phyloP scores from a whole-genome alignment of 2,329 filamentous ascomycete species.

The Ascochyta lentis region DNA sequence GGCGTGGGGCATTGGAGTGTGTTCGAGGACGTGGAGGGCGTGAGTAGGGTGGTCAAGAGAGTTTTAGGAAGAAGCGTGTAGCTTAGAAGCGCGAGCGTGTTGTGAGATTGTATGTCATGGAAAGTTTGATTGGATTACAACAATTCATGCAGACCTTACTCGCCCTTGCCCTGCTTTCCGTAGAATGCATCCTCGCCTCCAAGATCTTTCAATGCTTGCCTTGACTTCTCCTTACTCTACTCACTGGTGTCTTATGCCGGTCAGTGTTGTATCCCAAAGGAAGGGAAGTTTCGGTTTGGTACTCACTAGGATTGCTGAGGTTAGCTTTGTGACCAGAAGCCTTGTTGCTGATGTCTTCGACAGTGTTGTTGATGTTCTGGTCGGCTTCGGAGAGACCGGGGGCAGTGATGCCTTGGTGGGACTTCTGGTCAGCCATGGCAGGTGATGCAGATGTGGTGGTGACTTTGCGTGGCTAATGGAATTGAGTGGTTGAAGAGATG shows the following conservation, averaged over 20 bases:
- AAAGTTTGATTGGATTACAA: neutral
- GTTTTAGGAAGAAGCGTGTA: neutral
- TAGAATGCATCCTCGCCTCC: slow-evolving; percentile 55
- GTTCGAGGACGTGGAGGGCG: slow-evolving; percentile 55
- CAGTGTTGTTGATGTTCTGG: slow-evolving; percentile 24
- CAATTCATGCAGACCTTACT: slow-evolving; percentile 27
- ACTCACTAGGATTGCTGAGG: slow-evolving; percentile 54
- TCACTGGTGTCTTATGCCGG: slow-evolving; percentile 6
- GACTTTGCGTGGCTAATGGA: no score
- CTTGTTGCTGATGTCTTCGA: slow-evolving; percentile 23
- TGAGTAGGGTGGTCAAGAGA: slow-evolving; percentile 39
- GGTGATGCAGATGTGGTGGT: neutral
- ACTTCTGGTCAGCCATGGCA: slow-evolving; percentile 2
- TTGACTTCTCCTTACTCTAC: slow-evolving; percentile 55
- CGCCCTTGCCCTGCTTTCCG: slow-evolving; percentile 51
- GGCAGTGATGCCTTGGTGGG: slow-evolving; percentile 20
- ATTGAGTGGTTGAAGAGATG: no score
- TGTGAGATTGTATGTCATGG: no score
- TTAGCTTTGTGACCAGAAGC: slow-evolving; percentile 56
- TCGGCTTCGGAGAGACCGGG: slow-evolving; percentile 16
- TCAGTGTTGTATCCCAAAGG: neutral
- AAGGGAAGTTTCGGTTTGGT: neutral
- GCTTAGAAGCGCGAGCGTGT: neutral
- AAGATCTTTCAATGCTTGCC: slow-evolving; percentile 50
- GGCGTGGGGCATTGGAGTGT: slow-evolving; percentile 60